phyloP scores from a whole-genome alignment of 2,329 filamentous ascomycete genomes.

The Curvularia lunata region DNA sequence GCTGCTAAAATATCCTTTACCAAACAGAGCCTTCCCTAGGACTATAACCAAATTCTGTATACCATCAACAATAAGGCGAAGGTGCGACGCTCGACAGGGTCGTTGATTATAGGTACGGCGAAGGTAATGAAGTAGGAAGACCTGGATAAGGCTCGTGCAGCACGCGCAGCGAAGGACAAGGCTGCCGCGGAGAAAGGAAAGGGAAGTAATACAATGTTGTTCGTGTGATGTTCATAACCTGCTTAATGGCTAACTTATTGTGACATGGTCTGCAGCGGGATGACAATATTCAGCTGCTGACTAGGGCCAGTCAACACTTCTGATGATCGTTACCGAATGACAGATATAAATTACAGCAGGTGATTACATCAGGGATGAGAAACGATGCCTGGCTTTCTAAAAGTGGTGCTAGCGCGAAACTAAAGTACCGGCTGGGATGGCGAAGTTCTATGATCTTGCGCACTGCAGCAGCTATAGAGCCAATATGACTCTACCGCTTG shows the following conservation, averaged over 20 bases:
- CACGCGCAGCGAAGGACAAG: not conserved
- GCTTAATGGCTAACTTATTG: not conserved
- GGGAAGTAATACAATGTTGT: not conserved
- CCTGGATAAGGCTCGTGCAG: not conserved
- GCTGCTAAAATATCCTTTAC: not conserved
- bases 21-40: not conserved
- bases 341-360: not conserved
- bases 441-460: not conserved
- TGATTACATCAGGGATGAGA: not conserved
- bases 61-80: constrained; percentile 3
- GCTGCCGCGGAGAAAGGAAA: not conserved
- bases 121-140: constrained; percentile 2
- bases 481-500: not conserved
- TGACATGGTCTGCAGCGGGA: not conserved
- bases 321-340: not conserved
- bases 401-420: not conserved
- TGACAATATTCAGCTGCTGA: not conserved
- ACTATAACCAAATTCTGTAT: not conserved
- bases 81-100: not conserved
- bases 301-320: not conserved
- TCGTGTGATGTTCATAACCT: not conserved
- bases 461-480: not conserved
- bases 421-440: not conserved
- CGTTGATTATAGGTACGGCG: not conserved
- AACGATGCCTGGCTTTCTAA: not conserved